Conservation (phyloP, 768 basidiomycete genomes). For the Coprinopsis sp. region DNA sequence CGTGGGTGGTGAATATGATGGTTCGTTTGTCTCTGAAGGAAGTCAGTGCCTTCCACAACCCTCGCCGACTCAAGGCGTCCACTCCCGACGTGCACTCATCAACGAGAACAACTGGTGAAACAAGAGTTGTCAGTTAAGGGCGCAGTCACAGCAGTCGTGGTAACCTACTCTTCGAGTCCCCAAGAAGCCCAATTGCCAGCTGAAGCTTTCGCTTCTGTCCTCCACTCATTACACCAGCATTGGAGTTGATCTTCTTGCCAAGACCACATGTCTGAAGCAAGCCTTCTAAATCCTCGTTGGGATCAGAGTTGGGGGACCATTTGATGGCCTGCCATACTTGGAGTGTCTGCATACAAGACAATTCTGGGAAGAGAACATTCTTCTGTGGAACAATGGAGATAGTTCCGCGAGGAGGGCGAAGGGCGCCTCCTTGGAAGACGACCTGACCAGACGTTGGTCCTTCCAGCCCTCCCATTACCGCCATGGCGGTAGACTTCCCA, state of each 20-base stretch:
- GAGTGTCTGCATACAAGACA: slow-evolving; percentile 70
- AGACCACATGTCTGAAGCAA: slow-evolving; percentile 71
- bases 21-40: slow-evolving; percentile 61
- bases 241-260: slow-evolving; percentile 60
- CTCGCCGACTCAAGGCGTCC: slow-evolving; percentile 73
- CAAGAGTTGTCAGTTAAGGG: slow-evolving; percentile 2
- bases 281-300: slow-evolving; percentile 58
- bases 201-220: slow-evolving; percentile 84
- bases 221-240: slow-evolving; percentile 64
- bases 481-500: slow-evolving; percentile 71
- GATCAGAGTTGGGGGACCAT: slow-evolving; percentile 40
- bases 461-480: slow-evolving; percentile 60
- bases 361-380: slow-evolving; percentile 75
- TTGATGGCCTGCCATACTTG: slow-evolving; percentile 72
- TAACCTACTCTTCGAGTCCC: slow-evolving; percentile 62
- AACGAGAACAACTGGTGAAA: slow-evolving; percentile 44
- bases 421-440: slow-evolving; percentile 46
- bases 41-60: slow-evolving; percentile 72
- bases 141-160: background rate
- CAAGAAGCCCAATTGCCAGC: slow-evolving; percentile 74
- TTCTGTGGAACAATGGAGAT: slow-evolving; percentile 80
- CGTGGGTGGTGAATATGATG: slow-evolving; percentile 77
- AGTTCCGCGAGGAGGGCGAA: slow-evolving; percentile 55
- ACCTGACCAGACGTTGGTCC: slow-evolving; percentile 57
- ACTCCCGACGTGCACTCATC: slow-evolving; percentile 78